Evolutionary conservation across 1,284 basidiomycete species (phyloP).

Genomic region (Leccinum griseonigrum): DNA sequence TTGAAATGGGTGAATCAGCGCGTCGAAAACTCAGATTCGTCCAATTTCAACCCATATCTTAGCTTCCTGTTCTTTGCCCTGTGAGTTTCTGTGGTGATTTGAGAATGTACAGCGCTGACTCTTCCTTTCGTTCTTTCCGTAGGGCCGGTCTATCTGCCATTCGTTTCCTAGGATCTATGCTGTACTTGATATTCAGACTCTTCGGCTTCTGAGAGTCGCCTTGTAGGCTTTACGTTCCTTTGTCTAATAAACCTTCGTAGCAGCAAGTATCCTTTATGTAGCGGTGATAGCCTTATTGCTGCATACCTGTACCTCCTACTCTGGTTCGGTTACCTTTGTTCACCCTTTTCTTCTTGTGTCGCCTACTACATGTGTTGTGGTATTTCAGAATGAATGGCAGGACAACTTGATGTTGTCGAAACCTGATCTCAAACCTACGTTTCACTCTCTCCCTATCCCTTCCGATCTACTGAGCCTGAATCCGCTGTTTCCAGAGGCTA

Average conservation of each 20-base stretch:
- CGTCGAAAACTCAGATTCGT: slow-evolving; percentile 44
- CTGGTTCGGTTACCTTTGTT: neutral
- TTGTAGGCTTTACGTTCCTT: neutral
- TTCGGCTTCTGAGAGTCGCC: slow-evolving; percentile 40
- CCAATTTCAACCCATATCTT: slow-evolving; percentile 83
- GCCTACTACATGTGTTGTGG: neutral
- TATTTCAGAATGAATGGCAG: slow-evolving; percentile 4
- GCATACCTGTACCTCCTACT: slow-evolving; percentile 16
- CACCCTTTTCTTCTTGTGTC: slow-evolving; percentile 1
- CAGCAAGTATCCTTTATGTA: slow-evolving; percentile 11
- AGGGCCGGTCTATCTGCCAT: slow-evolving; percentile 77
- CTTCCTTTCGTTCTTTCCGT: slow-evolving; percentile 10
- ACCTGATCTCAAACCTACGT: slow-evolving; percentile 3
- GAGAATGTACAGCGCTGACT: neutral
- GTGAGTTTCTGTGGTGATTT: slow-evolving; percentile 42
- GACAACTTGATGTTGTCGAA: slow-evolving; percentile 16
- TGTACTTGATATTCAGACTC: slow-evolving; percentile 77
- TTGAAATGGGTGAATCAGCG: slow-evolving; percentile 58
- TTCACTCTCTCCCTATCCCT: neutral
- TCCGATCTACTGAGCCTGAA: neutral
- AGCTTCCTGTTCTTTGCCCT: slow-evolving; percentile 80
- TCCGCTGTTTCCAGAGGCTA: neutral
- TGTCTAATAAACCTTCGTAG: slow-evolving; percentile 11
- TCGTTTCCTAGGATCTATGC: slow-evolving; percentile 73
- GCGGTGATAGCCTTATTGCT: slow-evolving; percentile 9